Percentiles rank a stretch among this genome's conserved stretches.
Evolutionary conservation across 140 eudicot genomes (phyloP).

Genomic region (Cichorium intybus): DNA sequence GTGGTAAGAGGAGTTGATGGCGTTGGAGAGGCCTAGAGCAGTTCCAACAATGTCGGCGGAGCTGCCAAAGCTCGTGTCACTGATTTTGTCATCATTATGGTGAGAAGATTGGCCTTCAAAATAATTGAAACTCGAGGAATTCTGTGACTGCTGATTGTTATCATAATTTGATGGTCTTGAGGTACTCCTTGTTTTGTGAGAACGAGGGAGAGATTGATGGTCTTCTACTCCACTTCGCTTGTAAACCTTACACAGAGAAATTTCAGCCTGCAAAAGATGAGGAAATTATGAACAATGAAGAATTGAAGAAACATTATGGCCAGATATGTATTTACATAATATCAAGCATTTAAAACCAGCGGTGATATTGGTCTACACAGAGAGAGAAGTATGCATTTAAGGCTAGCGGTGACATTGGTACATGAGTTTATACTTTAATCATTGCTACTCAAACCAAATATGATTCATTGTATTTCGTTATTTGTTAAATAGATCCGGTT

Average conservation of each 20-base stretch:
- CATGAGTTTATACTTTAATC: not conserved
- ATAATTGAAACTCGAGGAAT: not conserved
- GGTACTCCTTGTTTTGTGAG: constrained; percentile 33
- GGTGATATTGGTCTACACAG: not conserved
- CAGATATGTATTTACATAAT: not conserved
- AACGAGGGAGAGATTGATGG: constrained; percentile 61
- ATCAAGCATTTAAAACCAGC: not conserved
- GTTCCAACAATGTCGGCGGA: constrained; percentile 18
- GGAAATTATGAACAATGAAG: not conserved
- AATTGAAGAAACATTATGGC: not conserved
- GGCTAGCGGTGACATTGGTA: constrained; percentile 7
- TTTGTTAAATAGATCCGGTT: too few relatives aligned
- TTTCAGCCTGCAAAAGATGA: constrained; percentile 48
- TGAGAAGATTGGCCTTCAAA: constrained; percentile 15
- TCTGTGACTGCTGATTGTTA: constrained; percentile 1
- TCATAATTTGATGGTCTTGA: constrained; percentile 10
- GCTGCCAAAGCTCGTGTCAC: constrained; percentile 24
- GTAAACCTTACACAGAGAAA: constrained; percentile 70
- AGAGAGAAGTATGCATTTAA: not conserved
- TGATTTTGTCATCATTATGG: constrained; percentile 10
- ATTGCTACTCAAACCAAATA: not conserved
- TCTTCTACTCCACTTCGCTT: constrained; percentile 76
- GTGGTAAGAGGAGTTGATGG: not conserved
- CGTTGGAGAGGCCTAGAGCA: constrained; percentile 21
- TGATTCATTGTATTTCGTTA: not conserved